A percentile compares a stretch with the other conserved stretches of the same genome.
These are phyloP conservation scores for Flaveria brownii DNA, from an alignment of 129 eudicot genomes.

Conservation along the genomic window DNA sequence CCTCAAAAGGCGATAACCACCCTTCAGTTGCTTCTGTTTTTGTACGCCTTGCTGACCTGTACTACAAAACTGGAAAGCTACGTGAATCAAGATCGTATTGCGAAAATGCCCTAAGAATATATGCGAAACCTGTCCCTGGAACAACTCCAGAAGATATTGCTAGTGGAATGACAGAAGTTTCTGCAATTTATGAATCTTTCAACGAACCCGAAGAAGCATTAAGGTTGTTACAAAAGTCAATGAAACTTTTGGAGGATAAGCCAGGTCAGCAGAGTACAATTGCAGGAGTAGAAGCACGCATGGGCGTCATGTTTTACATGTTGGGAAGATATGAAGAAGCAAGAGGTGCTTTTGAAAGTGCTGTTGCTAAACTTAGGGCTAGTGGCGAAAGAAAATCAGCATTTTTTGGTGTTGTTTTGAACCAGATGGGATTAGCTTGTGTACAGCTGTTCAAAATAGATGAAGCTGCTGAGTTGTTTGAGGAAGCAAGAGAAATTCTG, in stretches of 20 bases:
- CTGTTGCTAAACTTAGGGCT: conserved; percentile 81
- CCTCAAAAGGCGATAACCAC: conserved; percentile 96
- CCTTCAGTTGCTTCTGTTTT: conserved; percentile 95
- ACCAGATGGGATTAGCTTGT: conserved; percentile 94
- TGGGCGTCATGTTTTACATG: conserved; percentile 96
- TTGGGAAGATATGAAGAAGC: conserved; percentile 92
- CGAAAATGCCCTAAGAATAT: conserved; percentile 86
- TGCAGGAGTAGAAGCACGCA: conserved; percentile 94
- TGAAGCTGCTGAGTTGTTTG: conserved; percentile 97
- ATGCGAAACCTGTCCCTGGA: conserved; percentile 93
- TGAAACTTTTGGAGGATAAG: conserved; percentile 90
- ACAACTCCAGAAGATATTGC: conserved; percentile 92
- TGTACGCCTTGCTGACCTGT: conserved; percentile 87
- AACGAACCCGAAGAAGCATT: conserved; percentile 96
- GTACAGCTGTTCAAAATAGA: conserved; percentile 93
- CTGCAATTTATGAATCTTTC: conserved; percentile 85
- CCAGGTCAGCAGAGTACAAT: conserved; percentile 94
- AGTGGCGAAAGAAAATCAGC: conserved; percentile 96
- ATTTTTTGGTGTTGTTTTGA: conserved; percentile 90
- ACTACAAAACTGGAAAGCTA: conserved; percentile 91
- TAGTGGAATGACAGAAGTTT: conserved; percentile 83
- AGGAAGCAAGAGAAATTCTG: conserved; percentile 87
- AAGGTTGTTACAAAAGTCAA: conserved; percentile 74
- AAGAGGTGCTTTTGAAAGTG: conserved; percentile 66
- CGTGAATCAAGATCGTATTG: conserved; percentile 90